These are phyloP conservation scores for Fusarium sp. DNA, from an alignment of 2,329 filamentous ascomycete species.

Conservation along the genomic window DNA sequence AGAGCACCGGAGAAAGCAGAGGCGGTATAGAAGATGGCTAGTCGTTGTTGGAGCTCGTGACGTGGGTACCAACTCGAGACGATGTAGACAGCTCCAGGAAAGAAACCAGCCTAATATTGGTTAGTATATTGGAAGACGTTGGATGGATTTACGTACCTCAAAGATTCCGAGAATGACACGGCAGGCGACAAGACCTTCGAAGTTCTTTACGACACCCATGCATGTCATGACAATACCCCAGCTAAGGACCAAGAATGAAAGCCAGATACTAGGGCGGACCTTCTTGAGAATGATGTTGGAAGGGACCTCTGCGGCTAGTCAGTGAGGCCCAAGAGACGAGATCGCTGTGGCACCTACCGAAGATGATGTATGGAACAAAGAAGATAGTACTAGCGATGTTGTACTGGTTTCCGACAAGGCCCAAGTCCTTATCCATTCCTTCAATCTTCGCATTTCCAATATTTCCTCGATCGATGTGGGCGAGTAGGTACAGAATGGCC, in stretches of 20 bases:
- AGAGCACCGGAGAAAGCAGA: slow-evolving; percentile 56
- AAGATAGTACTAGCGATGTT: slow-evolving; percentile 64
- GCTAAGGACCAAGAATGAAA: slow-evolving; percentile 49
- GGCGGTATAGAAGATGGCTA: slow-evolving; percentile 52
- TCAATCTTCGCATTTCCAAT: slow-evolving; percentile 45
- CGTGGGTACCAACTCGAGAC: slow-evolving; percentile 48
- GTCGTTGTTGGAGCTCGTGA: slow-evolving; percentile 45
- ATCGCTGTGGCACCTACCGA: background rate
- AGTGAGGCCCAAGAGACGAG: background rate
- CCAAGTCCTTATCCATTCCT: slow-evolving; percentile 60
- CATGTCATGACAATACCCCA: slow-evolving; percentile 59
- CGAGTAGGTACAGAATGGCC: slow-evolving; percentile 29
- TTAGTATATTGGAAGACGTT: accelerated
- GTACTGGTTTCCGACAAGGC: slow-evolving; percentile 62
- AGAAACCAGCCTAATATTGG: slow-evolving; percentile 52
- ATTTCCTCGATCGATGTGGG: slow-evolving; percentile 38
- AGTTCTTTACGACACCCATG: slow-evolving; percentile 59
- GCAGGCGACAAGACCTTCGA: slow-evolving; percentile 58
- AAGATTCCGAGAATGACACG: slow-evolving; percentile 56
- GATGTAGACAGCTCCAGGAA: slow-evolving; percentile 49
- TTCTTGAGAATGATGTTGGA: slow-evolving; percentile 52
- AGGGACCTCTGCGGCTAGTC: slow-evolving; percentile 50
- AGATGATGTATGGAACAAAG: slow-evolving; percentile 66
- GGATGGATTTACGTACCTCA: slow-evolving; percentile 44
- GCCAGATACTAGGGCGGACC: slow-evolving; percentile 50